Base-by-base conservation (phyloP, 2,329 filamentous ascomycete species). In the Nigrograna mackinnonii region DNA sequence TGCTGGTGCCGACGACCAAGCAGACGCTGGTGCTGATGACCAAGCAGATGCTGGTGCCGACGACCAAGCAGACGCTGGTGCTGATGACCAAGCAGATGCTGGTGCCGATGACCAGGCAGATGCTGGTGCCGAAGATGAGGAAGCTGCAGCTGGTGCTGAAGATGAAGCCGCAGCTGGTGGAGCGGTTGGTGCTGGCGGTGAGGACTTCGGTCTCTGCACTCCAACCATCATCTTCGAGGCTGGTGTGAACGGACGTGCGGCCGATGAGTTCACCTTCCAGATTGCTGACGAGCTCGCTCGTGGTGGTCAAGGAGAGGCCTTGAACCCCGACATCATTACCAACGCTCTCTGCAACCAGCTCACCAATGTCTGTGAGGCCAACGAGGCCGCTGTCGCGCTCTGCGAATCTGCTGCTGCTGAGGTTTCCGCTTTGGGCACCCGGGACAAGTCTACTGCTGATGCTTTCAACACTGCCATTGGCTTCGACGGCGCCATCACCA, bases 321-420 rank as follows among this genome's bases (percentile, higher is more conserved):
- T 87, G 34, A 87, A 87, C 79, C 84, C 84, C 43, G 80, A 81
- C 72, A 87, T 87, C 74, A 87, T 87, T 73, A 85, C 83, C 63
- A 86, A 85, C 76, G 79, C 83, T 47, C 82, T 87, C 64, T 84
- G 81, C 67, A 84, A 87, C 67, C 82, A 86, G 71, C 76, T 87
- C 44, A 77, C 68, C 60, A 87, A 86, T 68, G 81, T 84, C 26
- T 87, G 84, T 69, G 70, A 73, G 28, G 84, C 84, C 39, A 83
- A 83, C 59, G 74, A 71, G 19, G 82, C 79, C 4, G 84, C 83
- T 40, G 74, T 79, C 51, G 61, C 74, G 11, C 73, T 75, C 4
- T 84, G 80, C 66, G 54, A 64, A 37, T 66, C 68, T 18, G 83
- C 82, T 3, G 72, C 83, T 68, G 71, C 77, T 1, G 59, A 75